Evolutionary conservation across 148 eudicot genomes (phyloP).

Genomic region (Arbutus unedo): DNA sequence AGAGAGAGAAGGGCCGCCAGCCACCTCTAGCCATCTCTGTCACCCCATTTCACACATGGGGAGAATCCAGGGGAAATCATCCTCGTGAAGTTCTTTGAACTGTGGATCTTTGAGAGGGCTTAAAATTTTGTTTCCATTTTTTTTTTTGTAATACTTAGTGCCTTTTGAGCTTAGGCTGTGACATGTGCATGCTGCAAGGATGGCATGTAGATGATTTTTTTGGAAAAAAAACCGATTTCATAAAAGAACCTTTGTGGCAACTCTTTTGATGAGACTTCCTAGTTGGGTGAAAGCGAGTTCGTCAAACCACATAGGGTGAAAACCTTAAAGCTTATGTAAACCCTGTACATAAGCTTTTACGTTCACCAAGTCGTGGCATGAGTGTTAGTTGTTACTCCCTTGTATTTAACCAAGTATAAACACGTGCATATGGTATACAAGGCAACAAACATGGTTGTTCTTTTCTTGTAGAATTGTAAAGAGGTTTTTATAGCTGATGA

Average conservation of each 20-base stretch:
- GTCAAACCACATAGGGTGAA: background rate
- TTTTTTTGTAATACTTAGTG: background rate
- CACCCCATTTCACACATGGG: too few relatives aligned
- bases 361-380: background rate
- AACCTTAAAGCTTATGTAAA: background rate
- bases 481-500: background rate
- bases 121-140: background rate
- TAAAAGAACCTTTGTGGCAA: background rate
- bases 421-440: background rate
- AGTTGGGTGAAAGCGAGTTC: background rate
- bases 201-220: background rate
- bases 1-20: too few relatives aligned
- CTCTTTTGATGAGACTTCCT: background rate
- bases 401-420: background rate
- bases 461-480: background rate
- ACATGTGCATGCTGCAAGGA: background rate
- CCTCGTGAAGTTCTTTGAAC: background rate
- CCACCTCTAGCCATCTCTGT: too few relatives aligned
- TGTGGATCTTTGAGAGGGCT: background rate
- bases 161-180: background rate
- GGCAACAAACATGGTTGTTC: background rate
- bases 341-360: background rate
- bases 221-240: background rate
- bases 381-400: background rate
- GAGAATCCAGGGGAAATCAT: background rate